These are phyloP conservation scores for Penstemon barbatus DNA, from an alignment of 257 asterid genomes.

Conservation along the genomic window DNA sequence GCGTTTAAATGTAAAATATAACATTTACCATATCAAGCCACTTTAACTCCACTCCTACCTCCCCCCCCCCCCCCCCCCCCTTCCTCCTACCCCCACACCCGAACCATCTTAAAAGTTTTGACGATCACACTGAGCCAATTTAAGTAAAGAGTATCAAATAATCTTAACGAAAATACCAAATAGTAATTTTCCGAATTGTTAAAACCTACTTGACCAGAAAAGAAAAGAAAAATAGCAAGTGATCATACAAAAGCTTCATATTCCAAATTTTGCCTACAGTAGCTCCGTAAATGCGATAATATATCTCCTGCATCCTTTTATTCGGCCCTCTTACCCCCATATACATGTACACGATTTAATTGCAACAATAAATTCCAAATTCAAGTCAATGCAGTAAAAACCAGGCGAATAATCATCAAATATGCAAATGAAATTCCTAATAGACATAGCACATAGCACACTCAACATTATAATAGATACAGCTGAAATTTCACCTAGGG, in stretches of 20 bases:
- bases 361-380: not conserved
- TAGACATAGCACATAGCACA: not conserved
- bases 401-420: not conserved
- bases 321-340: not conserved
- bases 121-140: not conserved
- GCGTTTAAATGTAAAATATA: not conserved
- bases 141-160: not conserved
- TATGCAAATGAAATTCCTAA: not conserved
- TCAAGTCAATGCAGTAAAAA: conserved; percentile 6
- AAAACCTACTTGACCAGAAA: not conserved
- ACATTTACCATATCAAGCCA: not conserved
- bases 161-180: not conserved
- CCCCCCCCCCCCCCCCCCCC: not conserved
- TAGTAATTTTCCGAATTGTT: not conserved
- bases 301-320: not conserved
- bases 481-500: conserved; percentile 6
- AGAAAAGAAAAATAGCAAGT: not conserved
- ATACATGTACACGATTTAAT: too few species aligned
- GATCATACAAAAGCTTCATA: not conserved
- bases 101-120: not conserved
- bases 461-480: not conserved
- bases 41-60: not conserved
- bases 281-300: not conserved
- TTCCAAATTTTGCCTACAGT: not conserved
- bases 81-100: not conserved